Evolutionary conservation across 176 grass and related monocot genomes (phyloP), one percentile per base, ranked within the genome.

Genomic region (Aegilops speltoides): DNA sequence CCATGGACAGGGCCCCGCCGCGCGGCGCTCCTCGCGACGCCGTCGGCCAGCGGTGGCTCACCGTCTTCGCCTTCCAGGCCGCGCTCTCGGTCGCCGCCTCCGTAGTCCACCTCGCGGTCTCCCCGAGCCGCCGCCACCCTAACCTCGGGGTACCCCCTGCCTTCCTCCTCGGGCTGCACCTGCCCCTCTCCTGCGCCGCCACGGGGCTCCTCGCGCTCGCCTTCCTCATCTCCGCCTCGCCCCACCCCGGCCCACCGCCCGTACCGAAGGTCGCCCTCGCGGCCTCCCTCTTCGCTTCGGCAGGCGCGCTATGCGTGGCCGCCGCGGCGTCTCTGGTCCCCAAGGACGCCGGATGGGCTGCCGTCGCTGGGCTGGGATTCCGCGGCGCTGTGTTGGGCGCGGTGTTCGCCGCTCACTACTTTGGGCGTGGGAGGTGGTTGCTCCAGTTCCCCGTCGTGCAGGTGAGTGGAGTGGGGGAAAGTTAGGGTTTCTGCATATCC

Each of bases 171-270:
- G 54, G 76, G 34, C 86, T 95, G 68, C 80, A 86, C 73, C 83
- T 85, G 78, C 5, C 93, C 84, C 84, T 95, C 68, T 70, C 89
- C 62, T 84, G 64, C 77, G 82, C 88, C 73, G 77, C 71, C 90
- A 82, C 78, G 86, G 82, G 69, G 54, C 79, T 92, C 71, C 72
- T 95, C 93, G 81, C 93, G 83, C 93, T 92, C 59, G 88, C 79
- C 63, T 62, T 92, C 86, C 89, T 92, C 29, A 46, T 93, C 79
- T 85, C 76, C 52, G 79, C 33, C 80, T 83, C 89, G 17, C 82
- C 89, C 65, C 94, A 61, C 91, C 91, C 78, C 77, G 75, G 48
- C 81, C 78, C 79, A 6, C 79, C 89, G 24, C 77, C 78, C 29
- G 26, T 95, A 6, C 78, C 3, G 15, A 82, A 63, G 68, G 63